A percentile compares a stretch with the other conserved stretches of the same genome.
Evolutionary conservation across 345 rosid species (phyloP).

Genomic region (Arabis hirsuta): DNA sequence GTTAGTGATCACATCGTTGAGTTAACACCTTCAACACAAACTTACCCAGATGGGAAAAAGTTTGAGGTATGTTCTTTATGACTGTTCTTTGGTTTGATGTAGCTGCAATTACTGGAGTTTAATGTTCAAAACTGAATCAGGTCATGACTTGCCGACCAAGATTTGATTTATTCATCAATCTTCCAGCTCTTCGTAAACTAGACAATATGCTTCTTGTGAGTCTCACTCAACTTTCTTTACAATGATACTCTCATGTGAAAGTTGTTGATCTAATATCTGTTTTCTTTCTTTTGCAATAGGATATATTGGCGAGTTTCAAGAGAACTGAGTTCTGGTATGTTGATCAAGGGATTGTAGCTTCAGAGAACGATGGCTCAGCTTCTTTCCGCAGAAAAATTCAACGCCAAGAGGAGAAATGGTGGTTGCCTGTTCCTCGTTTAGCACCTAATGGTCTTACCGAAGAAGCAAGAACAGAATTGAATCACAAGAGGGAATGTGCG

Average conservation of each 20-base stretch:
- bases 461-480: slow-evolving; percentile 73
- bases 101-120: neutral
- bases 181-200: slow-evolving; percentile 84
- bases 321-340: slow-evolving; percentile 90
- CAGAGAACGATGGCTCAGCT: slow-evolving; percentile 82
- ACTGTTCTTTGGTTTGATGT: neutral
- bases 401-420: slow-evolving; percentile 98
- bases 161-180: slow-evolving; percentile 84
- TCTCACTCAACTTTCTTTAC: neutral
- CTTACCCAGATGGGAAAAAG: slow-evolving; percentile 84
- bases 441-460: slow-evolving; percentile 82
- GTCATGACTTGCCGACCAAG: slow-evolving; percentile 95
- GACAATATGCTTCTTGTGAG: slow-evolving; percentile 97
- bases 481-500: slow-evolving; percentile 73
- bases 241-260: slow-evolving; percentile 15
- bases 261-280: neutral
- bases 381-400: slow-evolving; percentile 77
- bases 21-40: slow-evolving; percentile 87
- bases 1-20: slow-evolving; percentile 94
- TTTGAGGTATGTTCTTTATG: slow-evolving; percentile 62
- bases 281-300: slow-evolving; percentile 51
- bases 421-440: slow-evolving; percentile 97
- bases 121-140: slow-evolving; percentile 38
- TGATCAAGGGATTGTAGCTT: slow-evolving; percentile 87
- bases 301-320: slow-evolving; percentile 72